A percentile compares a stretch with the other conserved stretches of the same genome.
phyloP scores from a whole-genome alignment of 306 rosid genomes.

The Cucumis sativus region Cucumber_9930_V3 NC_026657.2:10280501-10281000 shows the following conservation, averaged over 20 bases:
- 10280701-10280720: slow-evolving; percentile 30
- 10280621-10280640: slow-evolving; percentile 28
- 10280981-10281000: slow-evolving; percentile 27
- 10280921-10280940: slow-evolving; percentile 45
- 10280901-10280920: slow-evolving; percentile 44
- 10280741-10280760: slow-evolving; percentile 32
- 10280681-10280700: slow-evolving; percentile 52
- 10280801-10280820: slow-evolving; percentile 36
- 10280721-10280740: slow-evolving; percentile 39
- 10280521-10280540: slow-evolving; percentile 17
- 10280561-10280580: slow-evolving; percentile 35
- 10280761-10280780: slow-evolving; percentile 12
- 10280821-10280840: slow-evolving; percentile 10
- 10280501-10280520: slow-evolving; percentile 43
- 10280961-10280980: slow-evolving; percentile 18
- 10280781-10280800: slow-evolving; percentile 24
- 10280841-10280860: slow-evolving; percentile 21
- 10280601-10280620: slow-evolving; percentile 46
- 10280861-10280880: slow-evolving; percentile 32
- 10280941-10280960: slow-evolving; percentile 26
- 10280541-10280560: slow-evolving; percentile 42
- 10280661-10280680: slow-evolving; percentile 16
- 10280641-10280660: slow-evolving; percentile 50
- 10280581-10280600: slow-evolving; percentile 44
- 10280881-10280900: slow-evolving; percentile 43